Conservation (phyloP, 2,329 filamentous ascomycete genomes). For the Fusarium sp. region DNA sequence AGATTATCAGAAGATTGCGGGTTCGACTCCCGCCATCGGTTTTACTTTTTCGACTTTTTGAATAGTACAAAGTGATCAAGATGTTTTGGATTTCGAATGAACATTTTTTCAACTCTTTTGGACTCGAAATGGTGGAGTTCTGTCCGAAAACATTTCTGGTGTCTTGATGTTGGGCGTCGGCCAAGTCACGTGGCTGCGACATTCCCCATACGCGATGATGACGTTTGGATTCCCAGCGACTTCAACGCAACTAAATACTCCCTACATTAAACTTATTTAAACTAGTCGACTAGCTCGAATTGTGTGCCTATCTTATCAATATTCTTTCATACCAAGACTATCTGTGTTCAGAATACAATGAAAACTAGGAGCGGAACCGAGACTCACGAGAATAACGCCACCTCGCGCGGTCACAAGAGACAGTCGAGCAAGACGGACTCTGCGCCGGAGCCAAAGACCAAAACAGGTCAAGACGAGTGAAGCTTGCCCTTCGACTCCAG, state of each 20-base stretch:
- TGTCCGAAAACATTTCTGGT: fast-evolving
- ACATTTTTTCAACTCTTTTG: fast-evolving
- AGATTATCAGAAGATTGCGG: fast-evolving
- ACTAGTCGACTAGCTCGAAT: background rate
- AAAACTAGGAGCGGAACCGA: constrained; percentile 7
- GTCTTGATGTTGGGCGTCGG: fast-evolving
- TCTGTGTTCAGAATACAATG: background rate
- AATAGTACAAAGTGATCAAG: fast-evolving
- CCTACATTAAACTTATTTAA: background rate
- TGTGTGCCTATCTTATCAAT: background rate
- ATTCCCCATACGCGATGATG: background rate
- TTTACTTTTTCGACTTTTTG: background rate
- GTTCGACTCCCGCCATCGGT: fast-evolving
- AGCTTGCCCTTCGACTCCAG: background rate
- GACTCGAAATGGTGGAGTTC: background rate
- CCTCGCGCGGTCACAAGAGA: background rate
- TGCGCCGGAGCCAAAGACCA: background rate
- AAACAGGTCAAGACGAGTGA: constrained; percentile 2
- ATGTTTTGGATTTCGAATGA: fast-evolving
- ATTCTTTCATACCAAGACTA: background rate
- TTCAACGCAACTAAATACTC: background rate
- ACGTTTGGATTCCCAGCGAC: background rate
- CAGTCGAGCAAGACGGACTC: background rate
- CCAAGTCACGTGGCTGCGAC: background rate
- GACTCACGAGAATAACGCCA: background rate